phyloP scores from a whole-genome alignment of 148 eudicot species.

The Persicaria maculosa region DNA sequence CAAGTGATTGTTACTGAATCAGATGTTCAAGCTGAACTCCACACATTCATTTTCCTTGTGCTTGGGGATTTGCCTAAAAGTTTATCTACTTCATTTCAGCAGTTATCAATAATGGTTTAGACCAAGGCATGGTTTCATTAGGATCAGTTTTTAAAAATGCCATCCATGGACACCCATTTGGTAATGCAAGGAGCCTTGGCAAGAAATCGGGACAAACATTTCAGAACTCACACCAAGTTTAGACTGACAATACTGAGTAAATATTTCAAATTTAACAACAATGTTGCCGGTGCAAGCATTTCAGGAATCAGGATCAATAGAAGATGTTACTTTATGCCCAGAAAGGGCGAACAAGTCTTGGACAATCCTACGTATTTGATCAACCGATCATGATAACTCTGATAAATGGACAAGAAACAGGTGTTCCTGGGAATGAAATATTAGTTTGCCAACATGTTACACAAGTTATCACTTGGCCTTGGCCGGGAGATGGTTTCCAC shows the following conservation, averaged over 20 bases:
- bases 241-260: background rate
- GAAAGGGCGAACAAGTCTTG: background rate
- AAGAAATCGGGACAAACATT: too few species aligned
- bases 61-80: background rate
- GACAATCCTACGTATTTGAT: constrained; percentile 5
- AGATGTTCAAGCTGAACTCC: background rate
- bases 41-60: background rate
- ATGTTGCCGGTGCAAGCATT: background rate
- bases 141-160: too few species aligned
- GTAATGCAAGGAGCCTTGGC: too few species aligned
- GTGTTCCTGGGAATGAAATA: background rate
- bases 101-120: background rate
- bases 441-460: constrained; percentile 4
- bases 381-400: constrained; percentile 3
- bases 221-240: too few species aligned
- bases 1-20: background rate
- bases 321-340: constrained; percentile 8
- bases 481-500: constrained; percentile 74
- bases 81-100: background rate
- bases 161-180: too few species aligned
- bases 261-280: background rate
- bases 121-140: background rate
- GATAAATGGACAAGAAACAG: background rate
- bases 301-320: background rate
- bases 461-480: constrained; percentile 45